These are phyloP conservation scores for Zalaria sp. DNA, from an alignment of 2,329 filamentous ascomycete genomes.

Conservation along the genomic window DNA sequence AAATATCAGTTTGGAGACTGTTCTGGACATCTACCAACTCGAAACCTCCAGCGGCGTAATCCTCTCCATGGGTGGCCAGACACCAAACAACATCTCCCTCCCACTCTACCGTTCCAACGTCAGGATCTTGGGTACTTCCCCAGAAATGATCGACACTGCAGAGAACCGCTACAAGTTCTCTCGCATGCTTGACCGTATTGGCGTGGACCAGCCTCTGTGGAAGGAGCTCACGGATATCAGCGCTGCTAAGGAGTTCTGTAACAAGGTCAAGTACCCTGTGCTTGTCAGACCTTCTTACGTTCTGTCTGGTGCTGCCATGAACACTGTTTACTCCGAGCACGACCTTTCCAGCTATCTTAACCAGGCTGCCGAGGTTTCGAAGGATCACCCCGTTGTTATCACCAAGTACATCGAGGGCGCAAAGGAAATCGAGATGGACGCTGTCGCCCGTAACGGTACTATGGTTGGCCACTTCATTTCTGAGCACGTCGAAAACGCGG, in stretches of 20 bases:
- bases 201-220: conserved; percentile 93
- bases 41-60: conserved; percentile 75
- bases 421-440: conserved; percentile 99
- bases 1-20: conserved; percentile 79
- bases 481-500: conserved; percentile 96
- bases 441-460: conserved; percentile 76
- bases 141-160: conserved; percentile 96
- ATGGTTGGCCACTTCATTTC: conserved; percentile 95
- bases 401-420: conserved; percentile 99
- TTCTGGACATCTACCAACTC: conserved; percentile 85
- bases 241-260: conserved; percentile 76
- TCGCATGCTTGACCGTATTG: conserved; percentile 89
- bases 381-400: conserved; percentile 93
- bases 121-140: conserved; percentile 86
- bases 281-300: conserved; percentile 94
- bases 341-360: conserved; percentile 79
- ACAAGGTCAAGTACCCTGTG: conserved; percentile 81
- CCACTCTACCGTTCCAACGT: conserved; percentile 79
- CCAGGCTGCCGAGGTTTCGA: conserved; percentile 84
- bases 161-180: conserved; percentile 99
- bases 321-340: conserved; percentile 93
- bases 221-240: conserved; percentile 93
- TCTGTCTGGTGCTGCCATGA: conserved; percentile 94
- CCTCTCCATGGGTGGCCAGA: conserved; percentile 93
- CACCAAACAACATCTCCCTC: conserved; percentile 92